Evolutionary conservation across 179 eudicot species (phyloP).

Genomic region (Heliamphora pulchella): DNA sequence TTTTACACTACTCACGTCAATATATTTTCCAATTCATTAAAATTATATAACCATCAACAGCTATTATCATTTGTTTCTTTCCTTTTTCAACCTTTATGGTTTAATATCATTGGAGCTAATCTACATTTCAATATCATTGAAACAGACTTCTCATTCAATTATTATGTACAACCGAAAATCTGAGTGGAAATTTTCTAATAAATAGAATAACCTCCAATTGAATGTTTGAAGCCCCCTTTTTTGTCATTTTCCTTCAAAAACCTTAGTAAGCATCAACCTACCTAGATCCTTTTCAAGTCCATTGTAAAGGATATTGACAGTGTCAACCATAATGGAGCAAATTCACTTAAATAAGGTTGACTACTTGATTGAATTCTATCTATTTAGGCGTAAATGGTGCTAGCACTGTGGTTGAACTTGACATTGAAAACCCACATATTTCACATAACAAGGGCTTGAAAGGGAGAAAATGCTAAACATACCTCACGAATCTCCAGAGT

Average conservation of each 20-base stretch:
- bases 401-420: not conserved
- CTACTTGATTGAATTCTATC: not conserved
- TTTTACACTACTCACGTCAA: not conserved
- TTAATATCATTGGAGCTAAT: not conserved
- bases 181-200: not conserved
- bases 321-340: too few species aligned
- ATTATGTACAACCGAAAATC: not conserved
- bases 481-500: constrained; percentile 96
- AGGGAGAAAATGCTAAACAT: constrained; percentile 18
- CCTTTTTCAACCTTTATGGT: not conserved
- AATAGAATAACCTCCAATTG: not conserved
- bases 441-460: not conserved
- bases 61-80: not conserved
- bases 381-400: not conserved
- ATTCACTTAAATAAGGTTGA: not conserved
- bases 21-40: not conserved
- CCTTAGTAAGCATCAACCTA: not conserved
- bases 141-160: not conserved
- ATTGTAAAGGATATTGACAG: not conserved
- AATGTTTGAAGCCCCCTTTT: not conserved
- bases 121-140: not conserved
- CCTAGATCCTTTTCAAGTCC: not conserved
- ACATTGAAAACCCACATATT: not conserved
- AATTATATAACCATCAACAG: not conserved
- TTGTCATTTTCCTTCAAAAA: not conserved